Evolutionary conservation across 352 stramenopile species (phyloP).

Genomic region (Thalassiosira livingstoniorum): DNA sequence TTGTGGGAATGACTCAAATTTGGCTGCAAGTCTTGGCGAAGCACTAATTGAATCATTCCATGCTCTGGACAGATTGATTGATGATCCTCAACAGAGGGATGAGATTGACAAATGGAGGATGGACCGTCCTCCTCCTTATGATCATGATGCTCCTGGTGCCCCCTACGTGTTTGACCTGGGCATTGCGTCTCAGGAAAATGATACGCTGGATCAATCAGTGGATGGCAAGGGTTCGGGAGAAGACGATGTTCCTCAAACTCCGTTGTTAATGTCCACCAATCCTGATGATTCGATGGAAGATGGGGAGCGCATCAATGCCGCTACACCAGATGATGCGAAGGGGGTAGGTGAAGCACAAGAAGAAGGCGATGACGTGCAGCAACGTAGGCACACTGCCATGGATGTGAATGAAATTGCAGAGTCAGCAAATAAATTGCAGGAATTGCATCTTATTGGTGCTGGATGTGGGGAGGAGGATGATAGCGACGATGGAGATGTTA

Average conservation of each 20-base stretch:
- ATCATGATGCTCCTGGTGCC: conserved; percentile 15
- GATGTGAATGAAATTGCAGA: too few species aligned
- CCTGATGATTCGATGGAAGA: too few species aligned
- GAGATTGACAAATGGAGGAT: conserved; percentile 69
- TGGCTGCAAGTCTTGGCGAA: conserved; percentile 55
- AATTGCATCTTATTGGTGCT: conserved; percentile 21
- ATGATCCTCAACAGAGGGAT: conserved; percentile 61
- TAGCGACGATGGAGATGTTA: conserved; percentile 21
- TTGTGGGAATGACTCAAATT: neutral
- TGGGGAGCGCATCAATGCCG: too few species aligned
- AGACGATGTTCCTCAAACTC: too few species aligned
- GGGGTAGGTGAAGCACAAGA: too few species aligned
- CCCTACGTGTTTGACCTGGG: too few species aligned
- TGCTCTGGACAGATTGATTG: conserved; percentile 81
- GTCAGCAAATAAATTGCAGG: conserved; percentile 12
- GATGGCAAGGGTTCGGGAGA: neutral
- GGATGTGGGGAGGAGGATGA: conserved; percentile 11
- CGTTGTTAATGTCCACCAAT: too few species aligned
- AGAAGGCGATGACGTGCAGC: too few species aligned
- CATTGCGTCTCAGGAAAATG: neutral
- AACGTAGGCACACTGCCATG: too few species aligned
- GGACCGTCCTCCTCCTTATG: conserved; percentile 58
- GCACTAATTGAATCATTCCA: conserved; percentile 80
- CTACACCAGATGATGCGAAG: too few species aligned
- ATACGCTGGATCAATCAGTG: neutral